Evolutionary conservation across 768 basidiomycete genomes (phyloP).

Genomic region (Mrakia frigida): DNA sequence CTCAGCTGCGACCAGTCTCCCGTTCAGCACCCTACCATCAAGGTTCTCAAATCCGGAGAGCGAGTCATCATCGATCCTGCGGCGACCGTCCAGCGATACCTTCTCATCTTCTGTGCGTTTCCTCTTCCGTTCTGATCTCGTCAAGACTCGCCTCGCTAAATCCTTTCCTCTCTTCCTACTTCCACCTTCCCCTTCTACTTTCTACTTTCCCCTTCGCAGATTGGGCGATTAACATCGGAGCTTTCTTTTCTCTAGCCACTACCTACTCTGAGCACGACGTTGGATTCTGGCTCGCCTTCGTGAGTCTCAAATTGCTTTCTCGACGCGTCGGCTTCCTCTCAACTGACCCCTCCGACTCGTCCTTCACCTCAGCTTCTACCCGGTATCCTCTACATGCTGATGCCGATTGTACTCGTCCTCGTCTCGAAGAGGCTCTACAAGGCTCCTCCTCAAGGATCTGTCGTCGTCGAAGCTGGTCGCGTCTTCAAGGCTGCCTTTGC

Average conservation of each 20-base stretch:
- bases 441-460: constrained; percentile 43
- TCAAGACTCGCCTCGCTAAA: neutral
- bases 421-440: constrained; percentile 37
- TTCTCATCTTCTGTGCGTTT: neutral
- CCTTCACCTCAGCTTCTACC: constrained; percentile 35
- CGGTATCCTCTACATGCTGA: constrained; percentile 40
- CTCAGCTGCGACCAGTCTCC: constrained; percentile 16
- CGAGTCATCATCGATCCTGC: constrained; percentile 28
- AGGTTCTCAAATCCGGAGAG: constrained; percentile 14
- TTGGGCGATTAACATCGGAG: constrained; percentile 40
- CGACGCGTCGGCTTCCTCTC: neutral
- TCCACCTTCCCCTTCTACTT: too few species aligned
- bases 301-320: neutral
- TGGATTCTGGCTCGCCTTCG: constrained; percentile 36
- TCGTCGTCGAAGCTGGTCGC: constrained; percentile 39
- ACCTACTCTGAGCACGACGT: constrained; percentile 38
- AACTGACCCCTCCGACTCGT: neutral
- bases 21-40: constrained; percentile 8
- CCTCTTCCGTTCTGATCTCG: neutral
- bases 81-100: constrained; percentile 5
- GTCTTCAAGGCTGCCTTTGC: constrained; percentile 15
- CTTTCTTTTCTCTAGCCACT: constrained; percentile 42
- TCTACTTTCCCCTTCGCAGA: neutral
- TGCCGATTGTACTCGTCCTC: constrained; percentile 14
- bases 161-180: neutral